Percentiles rank a stretch among this genome's conserved stretches.
Evolutionary conservation across 352 stramenopile species (phyloP).

Genomic region (Globisporangium mamillatum): DNA sequence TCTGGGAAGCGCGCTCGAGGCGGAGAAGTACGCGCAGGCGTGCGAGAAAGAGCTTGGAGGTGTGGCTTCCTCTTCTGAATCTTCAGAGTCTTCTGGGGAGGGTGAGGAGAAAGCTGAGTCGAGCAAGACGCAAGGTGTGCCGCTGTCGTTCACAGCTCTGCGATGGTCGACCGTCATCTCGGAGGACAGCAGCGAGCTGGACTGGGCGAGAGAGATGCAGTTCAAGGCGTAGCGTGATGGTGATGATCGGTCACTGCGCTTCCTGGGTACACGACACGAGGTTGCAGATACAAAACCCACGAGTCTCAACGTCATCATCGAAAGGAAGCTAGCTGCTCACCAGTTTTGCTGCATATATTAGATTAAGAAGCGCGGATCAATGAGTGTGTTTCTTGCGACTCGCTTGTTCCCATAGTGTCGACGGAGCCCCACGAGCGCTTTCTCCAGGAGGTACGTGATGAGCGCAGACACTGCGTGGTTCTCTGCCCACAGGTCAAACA

Average conservation of each 20-base stretch:
- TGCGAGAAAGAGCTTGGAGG: slow-evolving; percentile 55
- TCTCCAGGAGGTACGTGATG: slow-evolving; percentile 57
- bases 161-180: slow-evolving; percentile 79
- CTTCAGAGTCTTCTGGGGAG: not conserved
- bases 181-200: slow-evolving; percentile 82
- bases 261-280: too few relatives aligned
- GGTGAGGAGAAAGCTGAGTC: slow-evolving; percentile 19
- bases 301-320: not conserved
- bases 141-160: slow-evolving; percentile 59
- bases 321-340: not conserved
- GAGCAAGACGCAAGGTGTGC: slow-evolving; percentile 10
- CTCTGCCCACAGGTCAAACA: slow-evolving; percentile 61
- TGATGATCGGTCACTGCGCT: not conserved
- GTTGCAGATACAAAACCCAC: slow-evolving; percentile 11
- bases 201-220: slow-evolving; percentile 72
- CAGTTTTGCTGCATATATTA: slow-evolving; percentile 24
- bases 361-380: slow-evolving; percentile 72
- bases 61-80: not conserved
- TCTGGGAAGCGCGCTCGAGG: slow-evolving; percentile 18
- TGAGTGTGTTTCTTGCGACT: slow-evolving; percentile 50
- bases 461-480: slow-evolving; percentile 66
- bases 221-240: slow-evolving; percentile 40
- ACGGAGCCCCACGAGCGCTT: slow-evolving; percentile 32
- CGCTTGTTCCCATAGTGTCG: slow-evolving; percentile 41
- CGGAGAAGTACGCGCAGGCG: slow-evolving; percentile 36